Evolutionary conservation across 2,329 filamentous ascomycete species (phyloP), one percentile per base, ranked within the genome.

Genomic region (Penicillium crustosum): DNA sequence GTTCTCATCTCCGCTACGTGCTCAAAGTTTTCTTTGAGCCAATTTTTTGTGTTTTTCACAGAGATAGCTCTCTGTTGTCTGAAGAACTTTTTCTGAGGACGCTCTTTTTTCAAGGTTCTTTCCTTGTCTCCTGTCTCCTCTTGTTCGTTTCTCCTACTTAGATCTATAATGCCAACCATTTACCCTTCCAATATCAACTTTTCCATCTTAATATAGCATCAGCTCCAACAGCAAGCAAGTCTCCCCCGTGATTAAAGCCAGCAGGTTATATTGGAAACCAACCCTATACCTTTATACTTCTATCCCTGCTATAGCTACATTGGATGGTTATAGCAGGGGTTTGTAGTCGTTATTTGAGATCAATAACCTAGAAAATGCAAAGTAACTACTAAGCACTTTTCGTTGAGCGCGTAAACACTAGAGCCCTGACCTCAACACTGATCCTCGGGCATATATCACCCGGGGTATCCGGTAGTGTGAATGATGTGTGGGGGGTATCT

Each of bases 351-450:
- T n/a, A n/a, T 36, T n/a, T 36, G 6, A 7, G 17, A 36, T n/a
- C 15, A n/a, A 36, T n/a, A 36, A 36, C 15, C 6, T 36, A 17
- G 7, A 17, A 36, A 36, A 6, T 1, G 35, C 35, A 38, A 38
- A 38, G n/a, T 38, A 38, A 19, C n/a, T 19, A 19, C 36, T 19
- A 38, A 10, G 36, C 8, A 19, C 36, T 38, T 38, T 12, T 2
- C 36, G 2, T 9, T 9, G 36, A 38, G 9, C n/a, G 36, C 36
- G 36, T 38, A 19, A 57, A 58, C 3, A 59, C 48, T 17, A 59
- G 36, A 52, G 57, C 57, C n/a, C 57, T 59, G 15, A 56, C 47
- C 48, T 59, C 57, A 23, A 56, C 57, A 47, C 57, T 59, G 5
- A 56, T 31, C 42, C 57, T 59, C n/a, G 36, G 36, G n/a, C 36